These are phyloP conservation scores for Phycomyces nitens DNA, from an alignment of 192 early-diverging fungal genomes.

Conservation along the genomic window DNA sequence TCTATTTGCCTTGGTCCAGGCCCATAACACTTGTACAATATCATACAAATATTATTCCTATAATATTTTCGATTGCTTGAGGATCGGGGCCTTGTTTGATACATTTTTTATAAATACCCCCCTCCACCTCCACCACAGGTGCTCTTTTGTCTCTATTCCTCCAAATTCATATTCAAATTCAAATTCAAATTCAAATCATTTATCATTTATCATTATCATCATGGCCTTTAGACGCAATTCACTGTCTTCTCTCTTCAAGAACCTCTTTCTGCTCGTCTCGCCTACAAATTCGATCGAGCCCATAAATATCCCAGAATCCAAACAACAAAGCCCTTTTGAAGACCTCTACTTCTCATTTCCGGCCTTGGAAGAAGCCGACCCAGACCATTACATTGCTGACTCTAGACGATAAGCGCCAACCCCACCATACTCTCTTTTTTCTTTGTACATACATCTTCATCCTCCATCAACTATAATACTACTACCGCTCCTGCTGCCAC, in stretches of 20 bases:
- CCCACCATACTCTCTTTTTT: too few relatives aligned
- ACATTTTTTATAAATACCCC: background rate
- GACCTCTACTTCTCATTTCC: slow-evolving; percentile 16
- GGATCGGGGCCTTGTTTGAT: background rate
- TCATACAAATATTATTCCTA: slow-evolving; percentile 14
- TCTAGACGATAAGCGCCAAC: too few relatives aligned
- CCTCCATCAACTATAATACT: too few relatives aligned
- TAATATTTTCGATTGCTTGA: slow-evolving; percentile 12
- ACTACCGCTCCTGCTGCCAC: too few relatives aligned
- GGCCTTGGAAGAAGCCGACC: slow-evolving; percentile 5
- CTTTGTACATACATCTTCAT: too few relatives aligned
- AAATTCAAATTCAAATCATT: too few relatives aligned
- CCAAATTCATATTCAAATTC: too few relatives aligned
- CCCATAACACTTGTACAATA: background rate
- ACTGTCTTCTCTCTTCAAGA: slow-evolving; percentile 19
- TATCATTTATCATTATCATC: too few relatives aligned
- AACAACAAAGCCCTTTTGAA: slow-evolving; percentile 11
- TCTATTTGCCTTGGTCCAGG: too few relatives aligned
- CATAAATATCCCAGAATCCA: background rate
- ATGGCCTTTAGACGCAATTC: slow-evolving; percentile 12
- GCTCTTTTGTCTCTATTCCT: too few relatives aligned
- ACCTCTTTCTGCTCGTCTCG: slow-evolving; percentile 16
- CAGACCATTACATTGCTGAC: too few relatives aligned
- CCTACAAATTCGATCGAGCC: slow-evolving; percentile 7
- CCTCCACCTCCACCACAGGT: background rate